These are phyloP conservation scores for Phytophthora podocarpi DNA, from an alignment of 352 stramenopile species.

Conservation along the genomic window DNA sequence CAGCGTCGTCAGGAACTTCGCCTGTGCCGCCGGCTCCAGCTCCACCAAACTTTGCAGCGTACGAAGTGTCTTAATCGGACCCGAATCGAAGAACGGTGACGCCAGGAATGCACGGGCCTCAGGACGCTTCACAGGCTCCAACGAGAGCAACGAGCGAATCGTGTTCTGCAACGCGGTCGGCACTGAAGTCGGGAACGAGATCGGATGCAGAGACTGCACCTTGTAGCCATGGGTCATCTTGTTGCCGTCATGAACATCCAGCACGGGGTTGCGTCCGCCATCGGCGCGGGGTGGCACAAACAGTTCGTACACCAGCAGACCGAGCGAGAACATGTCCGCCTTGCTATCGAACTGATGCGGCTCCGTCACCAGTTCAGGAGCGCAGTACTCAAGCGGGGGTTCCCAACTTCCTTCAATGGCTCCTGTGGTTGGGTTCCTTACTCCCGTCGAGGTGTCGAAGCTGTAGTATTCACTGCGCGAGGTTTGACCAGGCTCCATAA, in stretches of 20 bases:
- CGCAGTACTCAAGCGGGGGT: conserved; percentile 86
- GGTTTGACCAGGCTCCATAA: conserved; percentile 83
- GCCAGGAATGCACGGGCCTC: conserved; percentile 79
- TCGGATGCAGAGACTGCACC: conserved; percentile 87
- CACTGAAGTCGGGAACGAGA: conserved; percentile 77
- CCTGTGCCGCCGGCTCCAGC: conserved; percentile 79
- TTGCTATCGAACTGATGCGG: conserved; percentile 79
- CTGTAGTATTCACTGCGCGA: conserved; percentile 87
- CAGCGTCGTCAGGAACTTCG: conserved; percentile 80
- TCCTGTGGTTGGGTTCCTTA: conserved; percentile 58
- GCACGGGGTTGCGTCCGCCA: conserved; percentile 78
- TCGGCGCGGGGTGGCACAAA: conserved; percentile 82
- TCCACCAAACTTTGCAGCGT: conserved; percentile 84
- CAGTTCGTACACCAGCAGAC: conserved; percentile 84
- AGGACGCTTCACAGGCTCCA: conserved; percentile 64
- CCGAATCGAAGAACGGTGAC: conserved; percentile 88
- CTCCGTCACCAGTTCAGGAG: conserved; percentile 84
- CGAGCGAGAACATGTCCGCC: conserved; percentile 89
- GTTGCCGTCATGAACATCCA: conserved; percentile 87
- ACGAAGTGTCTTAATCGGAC: conserved; percentile 84
- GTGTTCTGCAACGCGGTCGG: conserved; percentile 87
- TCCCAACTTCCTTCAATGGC: conserved; percentile 75
- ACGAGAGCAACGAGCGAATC: conserved; percentile 73
- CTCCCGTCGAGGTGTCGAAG: conserved; percentile 54
- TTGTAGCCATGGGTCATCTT: conserved; percentile 91